Evolutionary conservation across 2,329 filamentous ascomycete genomes (phyloP).

Genomic region (Exophiala sp.): DNA sequence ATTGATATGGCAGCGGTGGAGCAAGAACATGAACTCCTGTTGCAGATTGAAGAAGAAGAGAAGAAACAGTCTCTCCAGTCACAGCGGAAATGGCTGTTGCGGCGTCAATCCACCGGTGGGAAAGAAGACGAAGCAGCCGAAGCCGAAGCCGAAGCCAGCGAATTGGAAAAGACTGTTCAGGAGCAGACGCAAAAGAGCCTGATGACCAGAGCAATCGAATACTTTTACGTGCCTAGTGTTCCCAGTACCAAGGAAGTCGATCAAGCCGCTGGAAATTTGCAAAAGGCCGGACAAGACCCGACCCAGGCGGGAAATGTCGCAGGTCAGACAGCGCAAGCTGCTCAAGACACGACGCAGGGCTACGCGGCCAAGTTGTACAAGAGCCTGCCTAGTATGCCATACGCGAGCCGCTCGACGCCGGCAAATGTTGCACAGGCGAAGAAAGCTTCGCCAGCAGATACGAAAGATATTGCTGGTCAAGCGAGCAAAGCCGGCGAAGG

Average conservation of each 20-base stretch:
- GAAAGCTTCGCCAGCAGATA: slow-evolving; percentile 6
- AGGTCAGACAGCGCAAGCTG: slow-evolving; percentile 16
- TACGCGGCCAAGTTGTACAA: slow-evolving; percentile 21
- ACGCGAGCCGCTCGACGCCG: slow-evolving; percentile 12
- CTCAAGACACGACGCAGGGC: slow-evolving; percentile 14
- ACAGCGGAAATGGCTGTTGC: slow-evolving; percentile 24
- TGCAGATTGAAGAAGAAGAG: slow-evolving; percentile 36
- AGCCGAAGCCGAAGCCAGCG: slow-evolving; percentile 27
- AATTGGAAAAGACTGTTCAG: slow-evolving; percentile 28
- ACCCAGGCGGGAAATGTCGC: slow-evolving; percentile 13
- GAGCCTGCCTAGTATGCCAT: slow-evolving; percentile 26
- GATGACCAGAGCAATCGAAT: slow-evolving; percentile 28
- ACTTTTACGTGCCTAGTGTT: slow-evolving; percentile 26
- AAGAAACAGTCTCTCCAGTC: slow-evolving; percentile 30
- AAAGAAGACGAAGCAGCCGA: slow-evolving; percentile 29
- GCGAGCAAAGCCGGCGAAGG: slow-evolving; percentile 9
- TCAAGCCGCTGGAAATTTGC: slow-evolving; percentile 15
- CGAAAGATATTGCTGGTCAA: slow-evolving; percentile 10
- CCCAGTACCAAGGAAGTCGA: slow-evolving; percentile 27
- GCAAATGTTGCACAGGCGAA: slow-evolving; percentile 7
- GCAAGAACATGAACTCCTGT: slow-evolving; percentile 40
- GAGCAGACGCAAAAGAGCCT: slow-evolving; percentile 30
- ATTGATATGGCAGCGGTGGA: slow-evolving; percentile 46
- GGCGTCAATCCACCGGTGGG: slow-evolving; percentile 25
- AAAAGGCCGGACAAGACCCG: slow-evolving; percentile 16